Evolutionary conservation across 495 filamentous ascomycete genomes (phyloP).

Genomic region (Sabuloglossum arenarium): DNA sequence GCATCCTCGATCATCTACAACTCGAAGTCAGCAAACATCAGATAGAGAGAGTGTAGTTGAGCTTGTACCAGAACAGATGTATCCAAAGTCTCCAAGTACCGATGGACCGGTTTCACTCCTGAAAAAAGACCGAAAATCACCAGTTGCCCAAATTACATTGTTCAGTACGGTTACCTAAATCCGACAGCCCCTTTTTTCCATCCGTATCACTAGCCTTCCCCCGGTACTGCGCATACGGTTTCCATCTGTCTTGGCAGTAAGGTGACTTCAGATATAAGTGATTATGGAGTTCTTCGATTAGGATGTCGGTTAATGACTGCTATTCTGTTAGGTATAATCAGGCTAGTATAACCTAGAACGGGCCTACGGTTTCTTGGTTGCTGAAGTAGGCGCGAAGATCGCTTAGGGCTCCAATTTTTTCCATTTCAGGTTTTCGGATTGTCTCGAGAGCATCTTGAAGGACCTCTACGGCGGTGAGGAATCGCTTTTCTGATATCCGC

Average conservation of each 20-base stretch:
- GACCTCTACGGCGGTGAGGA: slow-evolving; percentile 78
- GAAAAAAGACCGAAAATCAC: neutral
- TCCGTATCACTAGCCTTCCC: neutral
- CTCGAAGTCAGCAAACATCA: neutral
- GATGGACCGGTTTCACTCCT: slow-evolving; percentile 30
- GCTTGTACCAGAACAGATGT: slow-evolving; percentile 24
- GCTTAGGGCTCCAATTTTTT: slow-evolving; percentile 71
- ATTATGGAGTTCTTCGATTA: slow-evolving; percentile 91
- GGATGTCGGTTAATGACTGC: slow-evolving; percentile 66
- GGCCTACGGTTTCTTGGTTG: slow-evolving; percentile 58
- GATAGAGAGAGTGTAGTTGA: too few species aligned
- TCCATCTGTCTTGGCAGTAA: slow-evolving; percentile 92
- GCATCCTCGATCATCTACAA: slow-evolving; percentile 59
- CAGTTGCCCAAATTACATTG: neutral
- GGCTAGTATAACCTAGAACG: neutral
- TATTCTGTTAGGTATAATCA: neutral
- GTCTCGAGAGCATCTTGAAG: slow-evolving; percentile 68
- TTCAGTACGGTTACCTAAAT: neutral
- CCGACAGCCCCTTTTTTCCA: neutral
- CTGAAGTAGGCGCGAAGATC: slow-evolving; percentile 74
- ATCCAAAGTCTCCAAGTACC: slow-evolving; percentile 65
- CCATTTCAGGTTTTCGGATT: slow-evolving; percentile 70
- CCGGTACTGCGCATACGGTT: slow-evolving; percentile 15
- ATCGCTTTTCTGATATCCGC: slow-evolving; percentile 86
- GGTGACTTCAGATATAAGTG: slow-evolving; percentile 94